Evolutionary conservation across 1,139 yeast genomes (phyloP), one percentile per base, ranked within the genome.

Genomic region (Maudiozyma humilis): DNA sequence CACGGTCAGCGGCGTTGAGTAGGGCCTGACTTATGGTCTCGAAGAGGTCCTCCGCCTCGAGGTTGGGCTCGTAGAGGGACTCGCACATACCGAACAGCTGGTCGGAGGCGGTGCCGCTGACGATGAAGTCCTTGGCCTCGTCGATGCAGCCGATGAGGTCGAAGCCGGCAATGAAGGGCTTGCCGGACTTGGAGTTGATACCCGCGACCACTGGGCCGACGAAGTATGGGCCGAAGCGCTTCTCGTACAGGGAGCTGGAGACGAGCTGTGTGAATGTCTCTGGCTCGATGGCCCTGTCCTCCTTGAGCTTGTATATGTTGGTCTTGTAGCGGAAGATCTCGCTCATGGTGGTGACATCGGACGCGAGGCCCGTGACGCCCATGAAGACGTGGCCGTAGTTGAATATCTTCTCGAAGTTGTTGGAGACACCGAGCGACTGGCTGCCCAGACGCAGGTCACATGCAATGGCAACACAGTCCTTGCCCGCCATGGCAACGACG

Each of bases 21-120:
- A 93, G 70, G 0, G 96, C 89, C 68, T 93, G 99, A 56, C 95
- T 82, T 55, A 89, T 84, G 38, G 97, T 89, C 66, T 93, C 98
- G 64, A 93, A 93, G 59, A 93, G 72, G 63, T 91, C 96, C 54
- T 93, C 98, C 4, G 98, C 91, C 64, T 79, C 96, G 57, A 91
- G 72, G 60, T 83, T 70, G 34, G 97, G 97, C 66, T 91, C 97
- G 67, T 87, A 91, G 49, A 93, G 72, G n/a, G 94, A 77, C 69
- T 91, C 98, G 68, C 98, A 93, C 97, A 91, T 91, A 66, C 99
- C 99, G 61, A 82, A 91, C 48, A 93, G 72, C 68, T 93, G 98
- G 61, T 91, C 96, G 19, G 88, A 70, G 4, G 97, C 97, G 2
- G 98, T 93, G 47, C 99, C 99, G 51, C 91, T 74, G n/a, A 93